These are phyloP conservation scores for Sarcodon sp. DNA, from an alignment of 768 basidiomycete genomes.

Conservation along the genomic window DNA sequence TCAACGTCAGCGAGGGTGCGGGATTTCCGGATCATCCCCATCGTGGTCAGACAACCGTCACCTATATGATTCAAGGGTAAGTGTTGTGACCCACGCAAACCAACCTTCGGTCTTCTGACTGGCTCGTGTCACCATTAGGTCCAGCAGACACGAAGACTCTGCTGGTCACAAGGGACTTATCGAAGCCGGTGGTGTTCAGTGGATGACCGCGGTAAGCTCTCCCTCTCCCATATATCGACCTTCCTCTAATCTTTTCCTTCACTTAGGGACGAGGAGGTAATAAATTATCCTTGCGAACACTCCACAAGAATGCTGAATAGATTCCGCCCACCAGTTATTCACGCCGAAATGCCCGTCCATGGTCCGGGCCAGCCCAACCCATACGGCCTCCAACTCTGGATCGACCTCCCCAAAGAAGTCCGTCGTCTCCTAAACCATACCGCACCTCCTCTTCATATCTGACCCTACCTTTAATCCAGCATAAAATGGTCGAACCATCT, in stretches of 20 bases:
- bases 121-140: conserved; percentile 18
- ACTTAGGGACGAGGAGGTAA: conserved; percentile 44
- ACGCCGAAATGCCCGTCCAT: conserved; percentile 85
- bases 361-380: conserved; percentile 56
- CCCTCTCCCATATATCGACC: neutral
- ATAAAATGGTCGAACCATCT: conserved; percentile 76
- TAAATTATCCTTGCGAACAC: neutral
- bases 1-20: conserved; percentile 55
- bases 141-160: conserved; percentile 84
- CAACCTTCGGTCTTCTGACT: neutral
- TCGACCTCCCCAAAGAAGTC: conserved; percentile 66
- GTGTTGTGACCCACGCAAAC: conserved; percentile 3
- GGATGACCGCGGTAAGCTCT: conserved; percentile 74
- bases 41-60: conserved; percentile 79
- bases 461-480: conserved; percentile 24
- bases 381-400: conserved; percentile 79
- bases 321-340: conserved; percentile 32
- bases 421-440: conserved; percentile 1
- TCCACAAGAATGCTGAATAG: neutral
- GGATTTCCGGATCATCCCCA: conserved; percentile 93
- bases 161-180: conserved; percentile 74
- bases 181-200: conserved; percentile 78
- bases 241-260: neutral
- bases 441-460: conserved; percentile 1
- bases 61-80: conserved; percentile 81